Evolutionary conservation across 1,139 yeast species (phyloP).

Genomic region (Protomyces inouyei): DNA sequence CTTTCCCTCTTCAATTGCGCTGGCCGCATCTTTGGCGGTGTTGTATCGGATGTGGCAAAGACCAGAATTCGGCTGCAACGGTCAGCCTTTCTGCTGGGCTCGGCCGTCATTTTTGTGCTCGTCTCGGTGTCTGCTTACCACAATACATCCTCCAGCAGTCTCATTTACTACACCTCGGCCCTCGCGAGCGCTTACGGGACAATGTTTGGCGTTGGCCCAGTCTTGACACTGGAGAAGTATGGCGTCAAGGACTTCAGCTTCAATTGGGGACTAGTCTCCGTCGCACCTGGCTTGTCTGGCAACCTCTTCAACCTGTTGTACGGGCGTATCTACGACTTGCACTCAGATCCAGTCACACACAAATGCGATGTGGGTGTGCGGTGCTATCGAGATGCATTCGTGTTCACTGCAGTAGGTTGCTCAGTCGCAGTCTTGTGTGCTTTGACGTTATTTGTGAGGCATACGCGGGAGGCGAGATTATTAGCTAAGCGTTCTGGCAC

Average conservation of each 20-base stretch:
- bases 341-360: conserved; percentile 28
- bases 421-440: not conserved
- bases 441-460: not conserved
- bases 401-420: not conserved
- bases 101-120: conserved; percentile 45
- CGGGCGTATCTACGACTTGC: conserved; percentile 40
- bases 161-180: conserved; percentile 53
- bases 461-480: not conserved
- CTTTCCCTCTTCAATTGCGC: conserved; percentile 62
- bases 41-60: conserved; percentile 57
- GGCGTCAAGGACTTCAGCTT: conserved; percentile 69
- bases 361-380: conserved; percentile 31
- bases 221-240: conserved; percentile 70
- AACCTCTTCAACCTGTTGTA: conserved; percentile 41
- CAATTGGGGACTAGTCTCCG: conserved; percentile 63
- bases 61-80: conserved; percentile 53
- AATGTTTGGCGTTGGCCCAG: conserved; percentile 74
- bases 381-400: conserved; percentile 32
- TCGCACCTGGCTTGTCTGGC: conserved; percentile 40
- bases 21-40: conserved; percentile 67
- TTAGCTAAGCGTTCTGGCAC: not conserved
- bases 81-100: conserved; percentile 59
- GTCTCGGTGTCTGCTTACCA: conserved; percentile 41
- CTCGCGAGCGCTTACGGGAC: conserved; percentile 78
- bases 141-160: conserved; percentile 40